Evolutionary conservation across 2,329 filamentous ascomycete genomes (phyloP), one percentile per base, ranked within the genome.

Genomic region (Neocucurbitaria cava): DNA sequence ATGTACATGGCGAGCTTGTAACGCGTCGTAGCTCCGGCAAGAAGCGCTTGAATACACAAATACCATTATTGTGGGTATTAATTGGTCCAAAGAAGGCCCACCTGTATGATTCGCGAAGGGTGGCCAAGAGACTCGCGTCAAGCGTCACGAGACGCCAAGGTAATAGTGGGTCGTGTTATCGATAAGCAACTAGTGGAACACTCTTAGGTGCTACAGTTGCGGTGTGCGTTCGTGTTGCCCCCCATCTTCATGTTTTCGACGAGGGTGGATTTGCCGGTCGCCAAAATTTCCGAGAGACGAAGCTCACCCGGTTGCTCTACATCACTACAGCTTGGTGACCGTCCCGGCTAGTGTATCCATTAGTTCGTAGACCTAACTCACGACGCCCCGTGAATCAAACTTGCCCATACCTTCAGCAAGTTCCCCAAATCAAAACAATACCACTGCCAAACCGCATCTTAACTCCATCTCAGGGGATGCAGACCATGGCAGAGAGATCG

Each of bases 361-460:
- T 50, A 36, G 21, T 26, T 39, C 42, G 9, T 10, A 31, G 21
- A 47, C 31, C 23, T 9, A 15, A 41, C 11, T 5, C 43, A 43
- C 13, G 26, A 56, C 21, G 24, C 46, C 26, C 24, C 55, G 21
- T 51, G 53, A 45, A 51, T 49, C 41, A 42, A 38, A 0, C 64
- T 66, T 26, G 56, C 58, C 1, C 54, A 59, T 23, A 42, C 54
- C 5, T 15, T 66, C 3, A 56, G 58, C 44, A 61, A n/a, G n/a
- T n/a, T 49, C 45, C 7, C 36, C 3, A 17, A 58, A 1, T 39
- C 54, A 59, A 3, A 28, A 21, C n/a, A 36, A 52, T 18, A 4
- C 23, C 3, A 31, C 43, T 17, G 51, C 56, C 23, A 56, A 58
- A 41, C 63, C 64, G 18, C 64, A 65, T 38, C 44, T 69, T 18